phyloP scores from a whole-genome alignment of 73 alveolate genomes.

The Symbiodinium natans region DNA sequence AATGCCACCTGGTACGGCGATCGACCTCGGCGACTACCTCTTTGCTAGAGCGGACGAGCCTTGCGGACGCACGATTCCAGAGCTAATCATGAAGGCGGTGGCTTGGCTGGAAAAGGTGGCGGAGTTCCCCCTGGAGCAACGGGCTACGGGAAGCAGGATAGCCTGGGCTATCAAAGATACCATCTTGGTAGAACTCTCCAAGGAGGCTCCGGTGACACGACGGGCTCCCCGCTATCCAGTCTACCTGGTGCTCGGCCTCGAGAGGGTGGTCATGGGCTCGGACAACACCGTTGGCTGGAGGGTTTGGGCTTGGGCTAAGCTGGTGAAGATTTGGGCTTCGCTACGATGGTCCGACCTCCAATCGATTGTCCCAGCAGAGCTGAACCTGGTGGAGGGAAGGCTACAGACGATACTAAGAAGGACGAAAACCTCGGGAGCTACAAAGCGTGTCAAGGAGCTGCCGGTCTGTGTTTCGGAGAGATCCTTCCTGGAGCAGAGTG shows the following conservation, averaged over 20 bases:
- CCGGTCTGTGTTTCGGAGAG: not conserved
- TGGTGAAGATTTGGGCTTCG: not conserved
- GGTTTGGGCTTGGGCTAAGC: conserved; percentile 3
- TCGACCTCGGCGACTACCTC: not conserved
- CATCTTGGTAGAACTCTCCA: not conserved
- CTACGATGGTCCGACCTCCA: not conserved
- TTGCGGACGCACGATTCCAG: not conserved
- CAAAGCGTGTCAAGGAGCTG: not conserved
- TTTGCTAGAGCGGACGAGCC: not conserved
- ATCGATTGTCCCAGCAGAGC: not conserved
- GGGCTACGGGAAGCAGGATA: not conserved
- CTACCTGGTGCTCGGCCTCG: not conserved
- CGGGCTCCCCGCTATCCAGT: conserved; percentile 7
- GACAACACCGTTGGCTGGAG: not conserved
- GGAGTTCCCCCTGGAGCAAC: not conserved
- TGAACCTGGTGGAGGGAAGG: not conserved
- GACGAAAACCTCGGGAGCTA: not conserved
- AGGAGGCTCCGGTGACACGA: not conserved
- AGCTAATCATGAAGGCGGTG: not conserved
- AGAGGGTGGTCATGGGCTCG: not conserved
- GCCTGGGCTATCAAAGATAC: not conserved
- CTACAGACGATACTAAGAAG: not conserved
- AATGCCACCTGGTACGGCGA: no score
- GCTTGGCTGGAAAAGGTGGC: not conserved
- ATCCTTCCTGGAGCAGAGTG: not conserved